Percentiles rank a stretch among this genome's conserved stretches.
These are phyloP conservation scores for Zymoseptoria passerinii DNA, from an alignment of 2,329 filamentous ascomycete genomes.

Conservation along the genomic window DNA sequence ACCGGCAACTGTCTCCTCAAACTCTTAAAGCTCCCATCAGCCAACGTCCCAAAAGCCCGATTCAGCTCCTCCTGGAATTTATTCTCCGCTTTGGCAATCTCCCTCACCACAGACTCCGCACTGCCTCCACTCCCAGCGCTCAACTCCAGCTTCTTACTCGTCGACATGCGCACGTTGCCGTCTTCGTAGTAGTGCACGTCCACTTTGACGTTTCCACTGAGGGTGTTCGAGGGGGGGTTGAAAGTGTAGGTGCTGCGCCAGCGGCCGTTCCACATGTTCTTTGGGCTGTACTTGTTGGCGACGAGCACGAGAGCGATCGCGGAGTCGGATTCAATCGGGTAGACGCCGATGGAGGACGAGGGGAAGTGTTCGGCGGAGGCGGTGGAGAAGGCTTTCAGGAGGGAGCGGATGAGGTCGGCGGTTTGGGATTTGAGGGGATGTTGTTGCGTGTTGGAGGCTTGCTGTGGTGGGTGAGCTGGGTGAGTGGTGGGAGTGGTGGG, in stretches of 20 bases:
- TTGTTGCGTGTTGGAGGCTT: constrained; percentile 74
- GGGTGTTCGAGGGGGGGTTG: constrained; percentile 55
- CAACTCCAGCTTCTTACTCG: constrained; percentile 65
- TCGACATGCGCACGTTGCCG: constrained; percentile 87
- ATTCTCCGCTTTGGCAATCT: constrained; percentile 73
- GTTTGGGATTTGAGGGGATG: constrained; percentile 69
- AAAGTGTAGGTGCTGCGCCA: constrained; percentile 87
- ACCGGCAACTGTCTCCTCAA: constrained; percentile 88
- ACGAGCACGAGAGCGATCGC: constrained; percentile 76
- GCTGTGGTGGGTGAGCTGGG: constrained; percentile 42
- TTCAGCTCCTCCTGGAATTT: constrained; percentile 97
- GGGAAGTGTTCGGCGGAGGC: constrained; percentile 88
- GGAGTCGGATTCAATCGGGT: constrained; percentile 66
- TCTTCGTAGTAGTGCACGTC: constrained; percentile 99
- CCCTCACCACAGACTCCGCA: constrained; percentile 62
- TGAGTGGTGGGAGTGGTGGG: not conserved
- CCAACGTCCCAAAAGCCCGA: constrained; percentile 75
- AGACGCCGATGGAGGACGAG: constrained; percentile 71
- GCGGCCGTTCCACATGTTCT: constrained; percentile 98
- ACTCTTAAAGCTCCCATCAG: constrained; percentile 91
- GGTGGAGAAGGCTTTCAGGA: constrained; percentile 64
- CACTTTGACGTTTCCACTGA: constrained; percentile 78
- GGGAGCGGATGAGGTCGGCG: constrained; percentile 72
- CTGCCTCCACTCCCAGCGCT: constrained; percentile 50
- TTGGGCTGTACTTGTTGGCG: constrained; percentile 93